Evolutionary conservation across 805 yeast species (phyloP).

Genomic region (Starmerella cellae): DNA sequence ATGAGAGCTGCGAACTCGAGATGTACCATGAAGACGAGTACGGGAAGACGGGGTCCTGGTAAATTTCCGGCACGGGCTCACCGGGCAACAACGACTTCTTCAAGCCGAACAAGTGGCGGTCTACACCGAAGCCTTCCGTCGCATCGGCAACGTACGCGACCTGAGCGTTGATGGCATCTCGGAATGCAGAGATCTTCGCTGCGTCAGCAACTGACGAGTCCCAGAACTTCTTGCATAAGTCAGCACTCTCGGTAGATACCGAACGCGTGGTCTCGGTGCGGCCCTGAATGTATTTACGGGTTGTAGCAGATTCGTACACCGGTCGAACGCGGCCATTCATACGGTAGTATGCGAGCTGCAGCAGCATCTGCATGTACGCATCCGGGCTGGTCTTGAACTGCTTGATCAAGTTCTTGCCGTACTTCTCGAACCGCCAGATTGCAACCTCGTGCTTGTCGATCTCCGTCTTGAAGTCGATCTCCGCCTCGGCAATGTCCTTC

Average conservation of each 20-base stretch:
- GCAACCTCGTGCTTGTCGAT: constrained; percentile 57
- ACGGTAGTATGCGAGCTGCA: constrained; percentile 84
- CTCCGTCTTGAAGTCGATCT: constrained; percentile 41
- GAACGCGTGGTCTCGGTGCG: constrained; percentile 90
- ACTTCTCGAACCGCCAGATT: constrained; percentile 67
- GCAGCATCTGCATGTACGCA: constrained; percentile 78
- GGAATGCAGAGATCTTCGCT: constrained; percentile 54
- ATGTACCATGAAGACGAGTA: constrained; percentile 78
- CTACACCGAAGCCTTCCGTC: constrained; percentile 76
- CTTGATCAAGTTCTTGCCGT: constrained; percentile 79
- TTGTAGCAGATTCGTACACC: constrained; percentile 92
- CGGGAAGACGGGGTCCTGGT: constrained; percentile 57
- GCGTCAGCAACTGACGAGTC: constrained; percentile 36
- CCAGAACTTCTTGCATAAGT: constrained; percentile 65
- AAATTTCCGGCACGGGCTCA: constrained; percentile 50
- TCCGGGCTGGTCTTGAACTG: constrained; percentile 81
- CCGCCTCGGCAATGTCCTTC: constrained; percentile 43
- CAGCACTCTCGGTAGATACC: constrained; percentile 57
- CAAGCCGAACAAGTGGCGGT: constrained; percentile 85
- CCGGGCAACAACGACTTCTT: constrained; percentile 52
- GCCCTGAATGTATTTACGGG: constrained; percentile 76
- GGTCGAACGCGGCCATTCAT: constrained; percentile 69
- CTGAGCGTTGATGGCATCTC: constrained; percentile 62
- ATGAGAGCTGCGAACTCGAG: constrained; percentile 79
- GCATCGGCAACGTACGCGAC: constrained; percentile 62